Evolutionary conservation across 257 asterid species (phyloP).

Genomic region (Apocynum venetum): DNA sequence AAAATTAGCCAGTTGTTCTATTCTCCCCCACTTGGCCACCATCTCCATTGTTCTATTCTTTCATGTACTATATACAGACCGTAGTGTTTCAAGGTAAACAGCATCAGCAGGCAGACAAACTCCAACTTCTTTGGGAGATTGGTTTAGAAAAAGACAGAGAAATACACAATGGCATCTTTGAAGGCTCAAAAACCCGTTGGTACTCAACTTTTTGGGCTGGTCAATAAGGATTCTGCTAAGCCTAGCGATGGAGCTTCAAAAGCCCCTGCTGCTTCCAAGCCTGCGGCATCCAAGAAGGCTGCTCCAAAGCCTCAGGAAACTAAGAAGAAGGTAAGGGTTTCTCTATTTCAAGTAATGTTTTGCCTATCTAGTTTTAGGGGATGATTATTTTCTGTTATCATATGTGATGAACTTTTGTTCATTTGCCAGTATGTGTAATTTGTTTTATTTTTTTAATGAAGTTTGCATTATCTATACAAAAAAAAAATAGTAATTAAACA

Average conservation of each 20-base stretch:
- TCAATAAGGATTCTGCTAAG: constrained; percentile 6
- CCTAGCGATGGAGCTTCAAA: background rate
- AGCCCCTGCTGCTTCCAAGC: constrained; percentile 1
- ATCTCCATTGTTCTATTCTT: constrained; percentile 1
- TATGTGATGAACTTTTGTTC: too few relatives aligned
- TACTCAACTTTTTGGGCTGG: constrained; percentile 8
- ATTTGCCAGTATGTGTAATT: too few relatives aligned
- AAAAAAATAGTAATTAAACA: too few relatives aligned
- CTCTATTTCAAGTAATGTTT: background rate
- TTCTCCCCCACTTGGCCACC: constrained; percentile 5
- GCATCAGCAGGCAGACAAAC: background rate
- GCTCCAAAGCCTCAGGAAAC: background rate
- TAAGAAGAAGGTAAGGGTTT: background rate
- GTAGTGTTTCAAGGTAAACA: background rate
- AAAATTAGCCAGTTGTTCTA: background rate
- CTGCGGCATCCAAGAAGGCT: constrained; percentile 1
- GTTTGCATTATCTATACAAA: too few relatives aligned
- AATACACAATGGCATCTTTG: constrained; percentile 5
- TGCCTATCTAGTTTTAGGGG: too few relatives aligned
- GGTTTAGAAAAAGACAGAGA: background rate
- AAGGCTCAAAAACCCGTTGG: constrained; percentile 8
- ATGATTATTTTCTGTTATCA: too few relatives aligned
- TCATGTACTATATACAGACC: background rate
- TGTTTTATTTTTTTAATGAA: too few relatives aligned
- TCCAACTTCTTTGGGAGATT: background rate